These are phyloP conservation scores for Lichenothelia convexa DNA, from an alignment of 495 filamentous ascomycete genomes.

Conservation along the genomic window DNA sequence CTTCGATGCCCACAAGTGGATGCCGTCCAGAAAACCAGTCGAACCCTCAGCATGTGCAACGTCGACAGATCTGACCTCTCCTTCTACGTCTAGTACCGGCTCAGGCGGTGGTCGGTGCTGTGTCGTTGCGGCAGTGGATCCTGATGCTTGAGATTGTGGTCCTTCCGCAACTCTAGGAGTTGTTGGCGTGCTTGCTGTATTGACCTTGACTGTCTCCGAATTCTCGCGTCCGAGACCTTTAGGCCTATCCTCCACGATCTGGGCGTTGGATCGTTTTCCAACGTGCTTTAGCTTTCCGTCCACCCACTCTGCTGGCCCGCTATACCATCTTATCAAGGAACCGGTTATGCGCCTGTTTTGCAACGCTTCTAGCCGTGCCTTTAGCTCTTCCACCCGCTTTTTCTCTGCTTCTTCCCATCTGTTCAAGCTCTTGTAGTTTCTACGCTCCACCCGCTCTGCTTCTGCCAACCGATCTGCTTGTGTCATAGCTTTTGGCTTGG, in stretches of 20 bases:
- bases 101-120: too few species aligned
- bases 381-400: slow-evolving; percentile 61
- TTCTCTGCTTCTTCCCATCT: slow-evolving; percentile 88
- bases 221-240: too few species aligned
- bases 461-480: slow-evolving; percentile 75
- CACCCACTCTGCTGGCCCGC: slow-evolving; percentile 60
- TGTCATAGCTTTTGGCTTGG: slow-evolving; percentile 63
- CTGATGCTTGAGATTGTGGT: too few species aligned
- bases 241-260: slow-evolving; percentile 31
- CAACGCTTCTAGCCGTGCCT: slow-evolving; percentile 34
- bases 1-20: slow-evolving; percentile 16
- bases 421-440: slow-evolving; percentile 80
- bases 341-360: slow-evolving; percentile 70
- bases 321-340: slow-evolving; percentile 85
- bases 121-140: too few species aligned
- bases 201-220: too few species aligned
- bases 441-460: slow-evolving; percentile 63
- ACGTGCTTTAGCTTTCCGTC: slow-evolving; percentile 61
- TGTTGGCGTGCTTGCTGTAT: too few species aligned
- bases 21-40: slow-evolving; percentile 16
- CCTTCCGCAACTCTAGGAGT: too few species aligned
- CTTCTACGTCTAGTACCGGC: too few species aligned
- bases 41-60: background rate
- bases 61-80: too few species aligned
- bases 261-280: slow-evolving; percentile 46